Evolutionary conservation across 2,329 filamentous ascomycete genomes (phyloP), one percentile per base, ranked within the genome.

Genomic region (Colletotrichum cordylinicola): DNA sequence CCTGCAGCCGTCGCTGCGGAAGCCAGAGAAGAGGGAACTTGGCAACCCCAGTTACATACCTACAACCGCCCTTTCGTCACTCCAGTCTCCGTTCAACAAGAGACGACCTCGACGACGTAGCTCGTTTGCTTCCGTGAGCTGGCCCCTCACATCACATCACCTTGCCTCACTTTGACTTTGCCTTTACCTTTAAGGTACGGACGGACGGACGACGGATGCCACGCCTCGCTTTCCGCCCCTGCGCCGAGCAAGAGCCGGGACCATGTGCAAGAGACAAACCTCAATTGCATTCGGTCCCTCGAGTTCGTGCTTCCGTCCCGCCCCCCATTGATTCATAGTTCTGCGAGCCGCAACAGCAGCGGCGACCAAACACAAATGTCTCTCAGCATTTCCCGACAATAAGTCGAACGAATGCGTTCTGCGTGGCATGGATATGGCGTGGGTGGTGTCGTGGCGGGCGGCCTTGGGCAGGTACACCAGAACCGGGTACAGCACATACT

Each of bases 41-140:
- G 62, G 64, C 33, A 73, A 62, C 39, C 56, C 66, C 73, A 68
- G 70, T 65, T 65, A 76, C 55, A 58, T 52, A 58, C 52, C 52
- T 56, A 56, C 70, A 16, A 29, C 74, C 55, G 64, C 48, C 70
- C 43, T 48, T 68, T 56, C 56, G 58, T 69, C 39, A 35, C 39
- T 69, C 43, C n/a, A 52, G n/a, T 52, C n/a, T 52, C 73, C 69
- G 58, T 73, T 65, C 52, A 73, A 61, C 39, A 65, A 52, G 27
- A 75, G 73, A 66, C 56, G 64, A 65, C 73, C 69, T 71, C 56
- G 69, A 72, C 70, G 21, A 70, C 70, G 24, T 70, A 33, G 43
- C 52, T 61, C 67, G 33, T 35, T 43, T 74, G 16, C 66, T 52
- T 48, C 48, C 58, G 55, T n/a, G 29, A 48, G 52, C 27, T 55